These are phyloP conservation scores for Debaryomyces sp. DNA, from an alignment of 1,139 yeast genomes.

Conservation along the genomic window DNA sequence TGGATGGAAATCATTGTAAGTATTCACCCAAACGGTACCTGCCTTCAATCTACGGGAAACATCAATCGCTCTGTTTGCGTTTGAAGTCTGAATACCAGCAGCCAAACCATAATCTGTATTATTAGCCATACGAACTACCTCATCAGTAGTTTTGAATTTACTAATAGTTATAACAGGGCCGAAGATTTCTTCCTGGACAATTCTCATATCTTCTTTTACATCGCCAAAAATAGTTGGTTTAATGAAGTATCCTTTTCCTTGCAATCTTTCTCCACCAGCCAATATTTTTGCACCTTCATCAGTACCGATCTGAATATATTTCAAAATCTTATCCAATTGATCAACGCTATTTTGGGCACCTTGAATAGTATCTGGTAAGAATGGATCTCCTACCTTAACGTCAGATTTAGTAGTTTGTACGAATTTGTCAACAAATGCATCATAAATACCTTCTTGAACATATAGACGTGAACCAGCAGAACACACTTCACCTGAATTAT, in stretches of 20 bases:
- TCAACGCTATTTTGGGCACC: constrained; percentile 75
- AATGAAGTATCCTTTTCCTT: constrained; percentile 27
- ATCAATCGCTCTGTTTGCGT: constrained; percentile 51
- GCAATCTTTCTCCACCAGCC: constrained; percentile 26
- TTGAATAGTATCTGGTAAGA: constrained; percentile 63
- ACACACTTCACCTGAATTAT: constrained; percentile 79
- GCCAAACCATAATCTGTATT: constrained; percentile 62
- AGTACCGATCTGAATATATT: constrained; percentile 66
- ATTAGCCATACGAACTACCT: constrained; percentile 27
- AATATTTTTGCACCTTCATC: constrained; percentile 40
- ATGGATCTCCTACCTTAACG: constrained; percentile 66
- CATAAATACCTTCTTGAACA: constrained; percentile 70
- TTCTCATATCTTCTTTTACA: constrained; percentile 26
- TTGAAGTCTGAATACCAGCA: constrained; percentile 68
- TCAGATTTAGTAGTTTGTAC: constrained; percentile 54
- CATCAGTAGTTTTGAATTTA: constrained; percentile 30
- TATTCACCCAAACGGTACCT: constrained; percentile 33
- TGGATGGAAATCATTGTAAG: constrained; percentile 30
- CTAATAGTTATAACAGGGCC: constrained; percentile 33
- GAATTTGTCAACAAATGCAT: constrained; percentile 56
- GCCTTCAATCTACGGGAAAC: constrained; percentile 27
- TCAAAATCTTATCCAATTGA: constrained; percentile 69
- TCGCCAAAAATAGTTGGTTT: constrained; percentile 31
- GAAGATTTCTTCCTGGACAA: constrained; percentile 32
- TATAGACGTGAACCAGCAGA: constrained; percentile 76